phyloP scores from a whole-genome alignment of 2,329 filamentous ascomycete species.

The Achaetomium macrosporum region DNA sequence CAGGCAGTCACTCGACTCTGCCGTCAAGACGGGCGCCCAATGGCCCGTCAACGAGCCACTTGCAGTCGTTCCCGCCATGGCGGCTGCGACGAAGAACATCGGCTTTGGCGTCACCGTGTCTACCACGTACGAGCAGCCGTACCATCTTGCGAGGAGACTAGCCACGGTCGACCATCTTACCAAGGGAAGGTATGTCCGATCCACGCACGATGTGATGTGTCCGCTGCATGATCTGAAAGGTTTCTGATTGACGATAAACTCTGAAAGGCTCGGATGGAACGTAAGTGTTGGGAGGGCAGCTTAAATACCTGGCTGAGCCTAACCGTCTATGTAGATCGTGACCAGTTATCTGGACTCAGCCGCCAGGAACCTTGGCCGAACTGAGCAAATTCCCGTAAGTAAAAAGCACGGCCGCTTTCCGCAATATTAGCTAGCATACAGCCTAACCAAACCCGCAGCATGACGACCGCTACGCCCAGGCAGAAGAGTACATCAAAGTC shows the following conservation, averaged over 20 bases:
- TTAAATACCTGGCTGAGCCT: neutral
- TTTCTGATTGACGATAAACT: neutral
- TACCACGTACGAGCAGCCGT: conserved; percentile 65
- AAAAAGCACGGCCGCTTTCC: conserved; percentile 19
- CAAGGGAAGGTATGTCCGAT: conserved; percentile 36
- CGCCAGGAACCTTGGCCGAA: conserved; percentile 55
- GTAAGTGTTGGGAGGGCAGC: conserved; percentile 24
- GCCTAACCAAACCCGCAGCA: conserved; percentile 36
- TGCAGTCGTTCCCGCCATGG: conserved; percentile 59
- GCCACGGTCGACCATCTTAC: conserved; percentile 63
- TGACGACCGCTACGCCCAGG: conserved; percentile 55
- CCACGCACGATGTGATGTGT: neutral
- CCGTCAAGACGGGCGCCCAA: conserved; percentile 57
- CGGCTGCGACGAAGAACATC: conserved; percentile 60
- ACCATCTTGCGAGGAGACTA: conserved; percentile 58
- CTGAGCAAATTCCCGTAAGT: conserved; percentile 42
- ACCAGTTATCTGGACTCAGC: conserved; percentile 64
- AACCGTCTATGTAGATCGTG: conserved; percentile 43
- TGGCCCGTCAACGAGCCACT: conserved; percentile 68
- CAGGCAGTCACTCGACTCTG: conserved; percentile 52
- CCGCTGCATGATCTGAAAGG: neutral
- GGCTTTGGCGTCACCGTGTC: conserved; percentile 63
- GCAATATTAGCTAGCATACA: neutral
- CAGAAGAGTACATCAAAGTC: conserved; percentile 56
- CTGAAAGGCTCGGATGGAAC: conserved; percentile 40